phyloP scores from a whole-genome alignment of 1,284 basidiomycete genomes.

The Ustilago vetiveriae region DNA sequence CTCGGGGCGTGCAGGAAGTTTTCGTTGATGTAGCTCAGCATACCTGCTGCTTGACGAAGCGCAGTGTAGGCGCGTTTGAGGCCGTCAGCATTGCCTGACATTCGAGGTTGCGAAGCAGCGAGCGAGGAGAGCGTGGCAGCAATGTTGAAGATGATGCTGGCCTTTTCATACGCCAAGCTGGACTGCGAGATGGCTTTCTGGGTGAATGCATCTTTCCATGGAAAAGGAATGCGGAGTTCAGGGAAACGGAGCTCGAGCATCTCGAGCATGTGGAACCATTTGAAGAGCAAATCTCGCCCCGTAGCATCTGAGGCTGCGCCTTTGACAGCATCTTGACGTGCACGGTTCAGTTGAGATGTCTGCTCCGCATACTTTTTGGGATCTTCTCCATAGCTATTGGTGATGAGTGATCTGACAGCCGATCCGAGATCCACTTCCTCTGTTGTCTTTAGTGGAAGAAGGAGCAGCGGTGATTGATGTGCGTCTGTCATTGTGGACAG shows the following conservation, averaged over 20 bases:
- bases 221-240: conserved; percentile 93
- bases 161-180: conserved; percentile 97
- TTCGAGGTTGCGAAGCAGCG: conserved; percentile 77
- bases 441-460: conserved; percentile 71
- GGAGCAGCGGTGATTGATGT: conserved; percentile 41
- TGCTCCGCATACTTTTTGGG: conserved; percentile 87
- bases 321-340: conserved; percentile 91
- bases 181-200: conserved; percentile 89
- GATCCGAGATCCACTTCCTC: conserved; percentile 84
- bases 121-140: conserved; percentile 91
- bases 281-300: conserved; percentile 88
- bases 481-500: conserved; percentile 38
- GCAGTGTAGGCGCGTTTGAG: conserved; percentile 93
- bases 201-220: conserved; percentile 96
- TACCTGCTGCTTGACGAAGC: conserved; percentile 90
- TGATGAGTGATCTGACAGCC: conserved; percentile 85
- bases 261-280: conserved; percentile 99
- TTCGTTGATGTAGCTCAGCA: conserved; percentile 99
- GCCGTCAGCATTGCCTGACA: conserved; percentile 73
- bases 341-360: conserved; percentile 83
- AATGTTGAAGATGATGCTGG: conserved; percentile 96
- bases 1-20: conserved; percentile 98
- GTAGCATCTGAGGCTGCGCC: conserved; percentile 81
- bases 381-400: conserved; percentile 90
- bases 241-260: conserved; percentile 95